Evolutionary conservation across 1,139 yeast genomes (phyloP), one percentile per base, ranked within the genome.

Genomic region (Taphrina sp.): DNA sequence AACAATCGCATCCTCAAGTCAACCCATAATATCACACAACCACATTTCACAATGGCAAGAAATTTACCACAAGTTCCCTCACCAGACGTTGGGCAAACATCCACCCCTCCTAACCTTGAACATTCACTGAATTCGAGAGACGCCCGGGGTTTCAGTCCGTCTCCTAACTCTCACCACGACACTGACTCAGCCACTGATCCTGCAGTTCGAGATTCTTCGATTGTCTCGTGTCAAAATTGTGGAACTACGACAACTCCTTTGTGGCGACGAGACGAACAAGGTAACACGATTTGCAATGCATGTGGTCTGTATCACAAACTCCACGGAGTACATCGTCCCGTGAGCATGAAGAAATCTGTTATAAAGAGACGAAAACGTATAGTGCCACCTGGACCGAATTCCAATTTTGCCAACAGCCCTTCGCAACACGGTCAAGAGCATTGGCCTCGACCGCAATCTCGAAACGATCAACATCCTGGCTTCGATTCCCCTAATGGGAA

Each of bases 181-280:
- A 29, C 8, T 5, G 47, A 43, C 28, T 5, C 5, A 16, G 7
- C 7, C 19, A 16, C 16, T 34, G 19, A 34, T 17, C n/a, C 16
- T 14, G n/a, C 47, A 19, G 23, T 20, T 16, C 24, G 47, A 7
- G 47, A 43, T 43, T 33, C 47, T 3, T 34, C 49, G 16, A 41
- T 43, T 19, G 47, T 39, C 22, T 34, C 45, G 12, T 59, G 61
- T 41, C 56, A 46, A 22, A 87, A 87, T 70, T 87, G 95, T 70
- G 83, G 81, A 8, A 84, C 94, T 16, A 85, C 92, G 3, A 83
- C 85, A 61, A 87, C 95, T 0, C 95, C 95, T 0, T 73, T 87
- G 12, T 87, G 95, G 95, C 76, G 95, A 65, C 73, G 95, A 61
- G 92, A 86, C 64, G 88, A 83, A 58, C 77, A 76, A 4, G 95